Conservation (phyloP, 2,329 filamentous ascomycete species). For the Hypoxylon sp. region DNA sequence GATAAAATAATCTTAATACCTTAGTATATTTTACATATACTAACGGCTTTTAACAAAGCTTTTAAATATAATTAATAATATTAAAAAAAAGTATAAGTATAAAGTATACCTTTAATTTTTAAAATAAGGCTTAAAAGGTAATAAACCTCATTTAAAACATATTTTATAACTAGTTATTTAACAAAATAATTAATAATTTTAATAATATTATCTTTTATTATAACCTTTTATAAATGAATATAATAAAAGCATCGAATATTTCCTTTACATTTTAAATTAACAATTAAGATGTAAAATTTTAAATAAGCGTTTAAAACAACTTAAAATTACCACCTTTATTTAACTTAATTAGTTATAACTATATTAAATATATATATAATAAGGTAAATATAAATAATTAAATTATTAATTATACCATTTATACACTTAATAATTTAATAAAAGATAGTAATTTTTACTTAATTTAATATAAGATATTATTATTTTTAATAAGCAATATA, state of each 20-base stretch:
- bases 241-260: neutral
- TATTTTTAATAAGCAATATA: neutral
- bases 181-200: constrained; percentile 6
- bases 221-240: neutral
- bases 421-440: neutral
- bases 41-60: too few relatives aligned
- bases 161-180: neutral
- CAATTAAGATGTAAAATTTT: neutral
- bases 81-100: too few relatives aligned
- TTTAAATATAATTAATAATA: too few relatives aligned
- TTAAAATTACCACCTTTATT: neutral
- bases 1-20: too few relatives aligned
- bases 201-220: neutral
- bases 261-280: neutral
- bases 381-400: neutral
- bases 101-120: too few relatives aligned
- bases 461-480: neutral
- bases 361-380: constrained; percentile 5
- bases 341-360: neutral
- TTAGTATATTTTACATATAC: too few relatives aligned
- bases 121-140: too few relatives aligned
- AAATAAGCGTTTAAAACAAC: neutral
- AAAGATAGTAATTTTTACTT: neutral
- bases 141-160: neutral
- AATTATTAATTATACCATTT: neutral